phyloP scores from a whole-genome alignment of 805 yeast species.

The Suhomyces emberorum region DNA sequence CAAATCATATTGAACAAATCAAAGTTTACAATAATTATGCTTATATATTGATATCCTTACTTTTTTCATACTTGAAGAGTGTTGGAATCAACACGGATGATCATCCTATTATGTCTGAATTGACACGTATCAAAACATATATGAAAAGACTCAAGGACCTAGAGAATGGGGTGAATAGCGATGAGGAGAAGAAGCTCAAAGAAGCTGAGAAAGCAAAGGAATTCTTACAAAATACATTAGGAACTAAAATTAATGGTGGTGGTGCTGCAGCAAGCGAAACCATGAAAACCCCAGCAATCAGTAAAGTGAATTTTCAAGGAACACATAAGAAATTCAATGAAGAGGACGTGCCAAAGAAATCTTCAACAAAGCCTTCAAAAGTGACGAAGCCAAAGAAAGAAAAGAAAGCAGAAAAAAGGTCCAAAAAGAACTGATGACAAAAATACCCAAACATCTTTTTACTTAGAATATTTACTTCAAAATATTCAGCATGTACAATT shows the following conservation, averaged over 20 bases:
- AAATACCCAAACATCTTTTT: neutral
- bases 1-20: slow-evolving; percentile 24
- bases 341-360: too few relatives aligned
- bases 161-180: slow-evolving; percentile 19
- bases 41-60: slow-evolving; percentile 53
- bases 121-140: slow-evolving; percentile 63
- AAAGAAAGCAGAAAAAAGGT: slow-evolving; percentile 1
- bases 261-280: slow-evolving; percentile 28
- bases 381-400: slow-evolving; percentile 7
- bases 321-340: slow-evolving; percentile 50
- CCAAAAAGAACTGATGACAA: too few relatives aligned
- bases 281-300: slow-evolving; percentile 47
- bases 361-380: slow-evolving; percentile 1
- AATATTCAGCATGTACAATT: too few relatives aligned
- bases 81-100: slow-evolving; percentile 53
- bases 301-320: slow-evolving; percentile 49
- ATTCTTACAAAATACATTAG: slow-evolving; percentile 46
- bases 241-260: slow-evolving; percentile 25
- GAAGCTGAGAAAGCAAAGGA: slow-evolving; percentile 41
- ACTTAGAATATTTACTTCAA: too few relatives aligned
- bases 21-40: slow-evolving; percentile 39
- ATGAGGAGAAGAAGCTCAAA: slow-evolving; percentile 18
- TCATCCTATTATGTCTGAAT: slow-evolving; percentile 66
- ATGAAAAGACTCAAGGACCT: slow-evolving; percentile 54
- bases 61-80: slow-evolving; percentile 58